A percentile compares a stretch with the other conserved stretches of the same genome.
phyloP scores from a whole-genome alignment of 2,329 filamentous ascomycete genomes.

The Exophiala bonariae region DNA sequence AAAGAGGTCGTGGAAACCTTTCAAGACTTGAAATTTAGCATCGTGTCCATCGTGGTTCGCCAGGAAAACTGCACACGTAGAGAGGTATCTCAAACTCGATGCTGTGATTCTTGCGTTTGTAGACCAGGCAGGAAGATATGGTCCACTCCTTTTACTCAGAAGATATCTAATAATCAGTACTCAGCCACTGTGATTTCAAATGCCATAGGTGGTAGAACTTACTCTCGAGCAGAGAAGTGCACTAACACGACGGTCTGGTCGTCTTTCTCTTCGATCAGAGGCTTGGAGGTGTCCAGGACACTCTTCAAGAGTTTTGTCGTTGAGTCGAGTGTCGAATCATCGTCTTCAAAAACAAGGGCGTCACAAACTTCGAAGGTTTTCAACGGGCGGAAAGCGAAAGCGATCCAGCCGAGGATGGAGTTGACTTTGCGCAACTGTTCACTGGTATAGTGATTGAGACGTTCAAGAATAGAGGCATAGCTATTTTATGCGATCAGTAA shows the following conservation, averaged over 20 bases:
- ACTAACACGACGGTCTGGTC: conserved; percentile 21
- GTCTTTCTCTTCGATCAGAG: conserved; percentile 26
- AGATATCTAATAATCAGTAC: neutral
- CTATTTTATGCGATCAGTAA: conserved; percentile 2
- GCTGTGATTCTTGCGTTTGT: neutral
- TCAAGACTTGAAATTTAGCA: neutral
- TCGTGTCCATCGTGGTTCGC: neutral
- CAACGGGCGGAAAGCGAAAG: conserved; percentile 20
- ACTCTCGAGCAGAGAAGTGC: conserved; percentile 29
- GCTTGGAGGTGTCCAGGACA: conserved; percentile 30
- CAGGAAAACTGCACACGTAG: conserved; percentile 1
- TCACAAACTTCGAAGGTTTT: conserved; percentile 20
- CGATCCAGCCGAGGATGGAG: conserved; percentile 24
- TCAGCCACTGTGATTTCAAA: neutral
- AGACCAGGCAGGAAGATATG: conserved; percentile 1
- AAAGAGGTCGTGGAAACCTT: conserved; percentile 25
- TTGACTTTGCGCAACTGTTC: neutral
- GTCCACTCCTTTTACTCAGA: neutral
- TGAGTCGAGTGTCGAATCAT: conserved; percentile 14
- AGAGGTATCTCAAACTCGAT: conserved; percentile 6
- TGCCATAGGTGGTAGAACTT: conserved; percentile 2
- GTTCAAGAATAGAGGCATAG: conserved; percentile 22
- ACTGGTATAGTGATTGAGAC: conserved; percentile 4
- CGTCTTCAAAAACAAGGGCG: conserved; percentile 26
- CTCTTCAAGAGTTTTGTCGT: conserved; percentile 15